Base-by-base conservation (phyloP, 495 filamentous ascomycete genomes). In the Aspergillus affinis region DNA sequence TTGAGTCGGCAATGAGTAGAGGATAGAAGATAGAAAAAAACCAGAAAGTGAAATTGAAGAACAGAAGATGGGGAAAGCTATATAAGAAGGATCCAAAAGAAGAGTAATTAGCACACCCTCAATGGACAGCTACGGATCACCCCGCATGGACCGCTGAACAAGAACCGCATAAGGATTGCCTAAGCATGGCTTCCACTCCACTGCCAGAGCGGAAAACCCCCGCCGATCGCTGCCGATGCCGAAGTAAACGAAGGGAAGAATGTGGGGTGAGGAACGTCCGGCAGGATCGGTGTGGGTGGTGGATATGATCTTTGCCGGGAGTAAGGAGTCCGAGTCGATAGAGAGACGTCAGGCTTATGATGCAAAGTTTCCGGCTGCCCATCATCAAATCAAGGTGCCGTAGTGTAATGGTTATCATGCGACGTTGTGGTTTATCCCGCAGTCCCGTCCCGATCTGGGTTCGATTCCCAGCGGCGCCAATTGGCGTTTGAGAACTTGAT, bases 391-490 rank as follows among this genome's bases (percentile, higher is more conserved):
- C 57, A 66, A 61, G 67, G 67, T 65, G 67, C 61, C 58, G 65
- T 69, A 64, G 67, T 69, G 61, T 67, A 67, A 62, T 65, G 67
- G 67, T 67, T 46, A 69, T 66, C 65, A 67, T 61, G 63, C 44
- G 51, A 62, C 63, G 68, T 70, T 65, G 68, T 70, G 67, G 67
- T 65, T 57, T 10, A 52, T 45, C 48, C 57, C 49, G 44, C 59
- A 53, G 41, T 46, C 48, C 47, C 71, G 71, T 70, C 67, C 69
- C 69, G 69, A 73, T 72, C 71, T 72, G 69, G 73, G 73, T 76
- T 74, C 73, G 73, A 76, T 73, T 76, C 73, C 70, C 68, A 72
- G 73, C 67, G 64, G 69, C 71, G 73, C 73, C 73, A 74, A 48
- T 27, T 52, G 49, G 48, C 53, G 48, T 52, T 52, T 36, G 15